A percentile compares a stretch with the other conserved stretches of the same genome.
phyloP scores from a whole-genome alignment of 768 basidiomycete species.

The Psilocybe cubensis region DNA sequence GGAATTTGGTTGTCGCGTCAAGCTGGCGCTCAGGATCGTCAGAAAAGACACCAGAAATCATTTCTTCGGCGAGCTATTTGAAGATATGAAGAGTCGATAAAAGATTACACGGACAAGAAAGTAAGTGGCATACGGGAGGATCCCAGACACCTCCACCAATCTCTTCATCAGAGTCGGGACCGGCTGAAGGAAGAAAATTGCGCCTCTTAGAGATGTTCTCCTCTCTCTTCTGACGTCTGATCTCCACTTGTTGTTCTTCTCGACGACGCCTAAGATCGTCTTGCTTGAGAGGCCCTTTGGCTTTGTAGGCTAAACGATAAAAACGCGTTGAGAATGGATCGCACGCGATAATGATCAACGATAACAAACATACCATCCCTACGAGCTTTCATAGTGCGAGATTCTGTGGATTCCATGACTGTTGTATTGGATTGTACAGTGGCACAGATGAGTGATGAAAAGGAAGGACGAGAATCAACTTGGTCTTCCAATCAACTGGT shows the following conservation, averaged over 20 bases:
- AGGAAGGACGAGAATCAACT: slow-evolving; percentile 31
- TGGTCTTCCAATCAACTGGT: slow-evolving; percentile 19
- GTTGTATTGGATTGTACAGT: slow-evolving; percentile 23
- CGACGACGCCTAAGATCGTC: slow-evolving; percentile 95
- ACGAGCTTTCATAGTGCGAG: slow-evolving; percentile 76
- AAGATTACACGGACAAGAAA: slow-evolving; percentile 12
- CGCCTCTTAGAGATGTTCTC: slow-evolving; percentile 98
- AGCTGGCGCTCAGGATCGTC: slow-evolving; percentile 90
- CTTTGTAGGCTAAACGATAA: slow-evolving; percentile 76
- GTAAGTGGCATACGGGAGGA: slow-evolving; percentile 60
- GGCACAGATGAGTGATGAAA: slow-evolving; percentile 32
- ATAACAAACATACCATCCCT: slow-evolving; percentile 59
- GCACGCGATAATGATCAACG: slow-evolving; percentile 21
- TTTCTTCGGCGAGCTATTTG: slow-evolving; percentile 79
- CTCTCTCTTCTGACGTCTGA: slow-evolving; percentile 96
- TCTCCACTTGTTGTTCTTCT: slow-evolving; percentile 99
- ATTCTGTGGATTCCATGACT: slow-evolving; percentile 53
- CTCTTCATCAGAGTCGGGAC: slow-evolving; percentile 92
- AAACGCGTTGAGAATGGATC: slow-evolving; percentile 42
- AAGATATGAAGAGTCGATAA: slow-evolving; percentile 15
- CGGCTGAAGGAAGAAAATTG: slow-evolving; percentile 80
- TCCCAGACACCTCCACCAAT: slow-evolving; percentile 73
- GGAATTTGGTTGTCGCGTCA: slow-evolving; percentile 97
- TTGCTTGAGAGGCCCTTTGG: slow-evolving; percentile 85
- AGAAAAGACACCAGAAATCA: slow-evolving; percentile 93